A percentile compares a stretch with the other conserved stretches of the same genome.
Conservation (phyloP, 2,329 filamentous ascomycete species). For the Trichoderma sp. region DNA sequence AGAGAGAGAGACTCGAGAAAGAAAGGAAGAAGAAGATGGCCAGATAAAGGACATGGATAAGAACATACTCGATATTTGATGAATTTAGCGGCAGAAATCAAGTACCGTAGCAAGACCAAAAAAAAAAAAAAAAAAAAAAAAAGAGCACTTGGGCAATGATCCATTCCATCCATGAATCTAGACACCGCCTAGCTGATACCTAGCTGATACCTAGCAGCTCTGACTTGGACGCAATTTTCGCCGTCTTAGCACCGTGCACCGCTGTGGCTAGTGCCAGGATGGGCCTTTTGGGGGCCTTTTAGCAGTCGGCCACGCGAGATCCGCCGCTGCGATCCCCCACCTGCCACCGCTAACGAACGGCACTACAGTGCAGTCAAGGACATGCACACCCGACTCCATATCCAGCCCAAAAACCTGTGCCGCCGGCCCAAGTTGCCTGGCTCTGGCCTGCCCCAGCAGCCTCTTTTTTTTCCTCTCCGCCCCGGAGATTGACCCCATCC, state of each 20-base stretch:
- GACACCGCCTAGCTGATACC: neutral
- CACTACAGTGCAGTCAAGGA: neutral
- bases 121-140: neutral
- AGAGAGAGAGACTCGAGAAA: neutral
- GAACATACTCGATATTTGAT: neutral
- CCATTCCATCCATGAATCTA: neutral
- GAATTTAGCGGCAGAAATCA: neutral
- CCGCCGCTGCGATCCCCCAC: conserved; percentile 19
- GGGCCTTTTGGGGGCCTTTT: neutral
- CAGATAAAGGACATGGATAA: neutral
- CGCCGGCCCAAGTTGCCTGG: neutral
- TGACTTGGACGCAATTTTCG: neutral
- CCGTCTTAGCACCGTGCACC: conserved; percentile 2
- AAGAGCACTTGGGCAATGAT: neutral
- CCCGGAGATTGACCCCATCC: conserved; percentile 8
- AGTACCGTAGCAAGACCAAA: neutral
- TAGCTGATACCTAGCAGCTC: neutral
- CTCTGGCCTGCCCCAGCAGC: neutral
- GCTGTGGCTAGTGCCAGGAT: neutral
- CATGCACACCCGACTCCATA: too few species aligned
- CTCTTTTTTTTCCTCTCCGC: conserved; percentile 4
- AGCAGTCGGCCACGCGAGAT: conserved; percentile 16
- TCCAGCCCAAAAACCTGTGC: conserved; percentile 9
- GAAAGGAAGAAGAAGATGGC: neutral
- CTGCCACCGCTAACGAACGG: conserved; percentile 1